A percentile compares a stretch with the other conserved stretches of the same genome.
Conservation (phyloP, 2,329 filamentous ascomycete genomes). For the Clonostachys byssicola region DNA sequence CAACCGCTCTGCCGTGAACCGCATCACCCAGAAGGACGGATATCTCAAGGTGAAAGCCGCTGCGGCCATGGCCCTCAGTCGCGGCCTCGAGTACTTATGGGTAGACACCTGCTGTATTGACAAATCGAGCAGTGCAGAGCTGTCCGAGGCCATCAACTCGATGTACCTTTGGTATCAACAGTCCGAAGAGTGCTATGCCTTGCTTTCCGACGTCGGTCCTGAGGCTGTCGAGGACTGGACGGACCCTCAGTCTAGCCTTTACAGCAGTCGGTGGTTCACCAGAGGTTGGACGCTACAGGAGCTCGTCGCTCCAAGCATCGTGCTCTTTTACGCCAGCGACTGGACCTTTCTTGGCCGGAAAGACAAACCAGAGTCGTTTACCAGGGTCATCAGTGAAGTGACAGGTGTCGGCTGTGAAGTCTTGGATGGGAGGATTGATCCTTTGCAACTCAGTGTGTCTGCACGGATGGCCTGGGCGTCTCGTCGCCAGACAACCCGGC, state of each 20-base stretch:
- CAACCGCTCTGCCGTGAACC: not conserved
- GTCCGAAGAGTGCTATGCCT: slow-evolving; percentile 16
- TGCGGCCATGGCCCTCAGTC: not conserved
- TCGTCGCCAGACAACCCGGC: slow-evolving; percentile 9
- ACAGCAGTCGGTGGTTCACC: slow-evolving; percentile 11
- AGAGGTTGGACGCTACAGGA: slow-evolving; percentile 18
- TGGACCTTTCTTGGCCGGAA: slow-evolving; percentile 20
- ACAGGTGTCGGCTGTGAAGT: not conserved
- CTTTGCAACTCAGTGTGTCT: slow-evolving; percentile 5
- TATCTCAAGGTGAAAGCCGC: not conserved
- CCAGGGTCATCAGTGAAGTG: not conserved
- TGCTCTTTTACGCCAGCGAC: slow-evolving; percentile 18
- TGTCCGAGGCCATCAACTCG: slow-evolving; percentile 18
- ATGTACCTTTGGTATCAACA: slow-evolving; percentile 16
- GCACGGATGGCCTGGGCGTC: slow-evolving; percentile 15
- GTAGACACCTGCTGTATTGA: slow-evolving; percentile 19
- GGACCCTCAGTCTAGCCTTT: not conserved
- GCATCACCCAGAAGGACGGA: not conserved
- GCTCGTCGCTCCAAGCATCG: slow-evolving; percentile 42
- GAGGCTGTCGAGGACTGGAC: not conserved
- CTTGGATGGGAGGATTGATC: not conserved
- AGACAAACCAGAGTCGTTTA: not conserved
- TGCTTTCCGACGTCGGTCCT: slow-evolving; percentile 7
- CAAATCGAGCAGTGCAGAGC: slow-evolving; percentile 12
- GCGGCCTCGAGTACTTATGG: slow-evolving; percentile 7